These are phyloP conservation scores for Suhomyces sp. DNA, from an alignment of 805 yeast species.

Conservation along the genomic window DNA sequence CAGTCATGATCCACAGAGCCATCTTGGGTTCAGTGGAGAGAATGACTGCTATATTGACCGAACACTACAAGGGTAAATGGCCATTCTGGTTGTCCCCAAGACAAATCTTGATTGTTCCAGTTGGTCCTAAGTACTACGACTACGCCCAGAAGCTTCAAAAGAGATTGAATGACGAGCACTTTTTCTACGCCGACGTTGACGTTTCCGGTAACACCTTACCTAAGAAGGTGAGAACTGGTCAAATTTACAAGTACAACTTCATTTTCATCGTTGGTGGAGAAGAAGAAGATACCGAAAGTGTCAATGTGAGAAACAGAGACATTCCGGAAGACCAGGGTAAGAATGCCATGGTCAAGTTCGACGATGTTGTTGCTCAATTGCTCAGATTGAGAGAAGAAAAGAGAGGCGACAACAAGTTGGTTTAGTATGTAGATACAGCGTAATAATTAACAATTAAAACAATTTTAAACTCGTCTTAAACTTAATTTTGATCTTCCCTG, in stretches of 20 bases:
- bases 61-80: slow-evolving; percentile 99
- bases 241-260: slow-evolving; percentile 90
- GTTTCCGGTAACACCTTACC: slow-evolving; percentile 92
- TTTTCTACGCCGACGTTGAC: slow-evolving; percentile 91
- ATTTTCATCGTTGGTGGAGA: slow-evolving; percentile 96
- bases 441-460: too few relatives aligned
- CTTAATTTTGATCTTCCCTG: too few relatives aligned
- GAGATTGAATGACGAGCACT: slow-evolving; percentile 58
- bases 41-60: slow-evolving; percentile 97
- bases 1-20: slow-evolving; percentile 99
- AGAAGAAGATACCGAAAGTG: slow-evolving; percentile 75
- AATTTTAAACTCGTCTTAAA: too few relatives aligned
- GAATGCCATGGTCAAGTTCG: slow-evolving; percentile 76
- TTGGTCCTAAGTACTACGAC: slow-evolving; percentile 87
- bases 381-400: slow-evolving; percentile 63
- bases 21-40: slow-evolving; percentile 97
- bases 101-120: slow-evolving; percentile 94
- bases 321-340: slow-evolving; percentile 89
- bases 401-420: slow-evolving; percentile 62
- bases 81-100: slow-evolving; percentile 99
- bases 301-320: slow-evolving; percentile 96
- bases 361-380: slow-evolving; percentile 69
- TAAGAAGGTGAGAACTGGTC: slow-evolving; percentile 98
- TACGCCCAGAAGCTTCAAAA: slow-evolving; percentile 84
- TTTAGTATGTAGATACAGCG: too few relatives aligned